Percentiles rank a stretch among this genome's conserved stretches.
Evolutionary conservation across 108 stramenopile genomes (phyloP).

Genomic region (Conticribra weissflogii): DNA sequence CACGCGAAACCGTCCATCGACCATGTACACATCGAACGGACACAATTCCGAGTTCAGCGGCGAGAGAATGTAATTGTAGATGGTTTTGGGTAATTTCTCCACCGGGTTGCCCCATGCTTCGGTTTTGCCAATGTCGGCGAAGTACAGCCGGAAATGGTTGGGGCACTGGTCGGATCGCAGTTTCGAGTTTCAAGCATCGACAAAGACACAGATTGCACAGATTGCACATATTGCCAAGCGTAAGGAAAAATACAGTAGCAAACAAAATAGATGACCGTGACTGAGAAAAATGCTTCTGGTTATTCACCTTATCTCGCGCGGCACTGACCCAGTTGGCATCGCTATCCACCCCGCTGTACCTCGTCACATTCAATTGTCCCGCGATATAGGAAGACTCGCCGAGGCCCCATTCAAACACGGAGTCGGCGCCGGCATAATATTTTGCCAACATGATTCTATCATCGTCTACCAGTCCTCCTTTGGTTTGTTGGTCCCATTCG

Average conservation of each 20-base stretch:
- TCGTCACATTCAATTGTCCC: slow-evolving; percentile 9
- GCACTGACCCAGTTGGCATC: slow-evolving; percentile 15
- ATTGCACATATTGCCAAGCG: too few relatives aligned
- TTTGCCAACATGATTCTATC: slow-evolving; percentile 18
- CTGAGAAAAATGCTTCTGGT: not conserved
- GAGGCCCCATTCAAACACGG: slow-evolving; percentile 24
- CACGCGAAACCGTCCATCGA: slow-evolving; percentile 24
- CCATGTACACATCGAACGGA: slow-evolving; percentile 29
- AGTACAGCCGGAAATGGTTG: slow-evolving; percentile 17
- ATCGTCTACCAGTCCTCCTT: slow-evolving; percentile 7
- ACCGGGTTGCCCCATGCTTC: slow-evolving; percentile 4
- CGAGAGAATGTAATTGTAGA: slow-evolving; percentile 12
- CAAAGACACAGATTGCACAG: too few relatives aligned
- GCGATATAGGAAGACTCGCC: slow-evolving; percentile 20
- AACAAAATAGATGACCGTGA: not conserved
- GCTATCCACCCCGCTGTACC: slow-evolving; percentile 23
- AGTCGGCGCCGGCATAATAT: slow-evolving; percentile 2
- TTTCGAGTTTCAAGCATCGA: too few relatives aligned
- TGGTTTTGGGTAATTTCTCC: not conserved
- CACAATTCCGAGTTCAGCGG: slow-evolving; percentile 12
- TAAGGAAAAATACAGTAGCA: too few relatives aligned
- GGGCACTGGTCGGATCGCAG: slow-evolving; percentile 18
- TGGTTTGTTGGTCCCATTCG: not conserved
- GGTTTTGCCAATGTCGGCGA: slow-evolving; percentile 26
- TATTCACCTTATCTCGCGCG: slow-evolving; percentile 12